A percentile compares a stretch with the other conserved stretches of the same genome.
Evolutionary conservation across 306 rosid genomes (phyloP).

Genomic region (Myrica gale): DNA sequence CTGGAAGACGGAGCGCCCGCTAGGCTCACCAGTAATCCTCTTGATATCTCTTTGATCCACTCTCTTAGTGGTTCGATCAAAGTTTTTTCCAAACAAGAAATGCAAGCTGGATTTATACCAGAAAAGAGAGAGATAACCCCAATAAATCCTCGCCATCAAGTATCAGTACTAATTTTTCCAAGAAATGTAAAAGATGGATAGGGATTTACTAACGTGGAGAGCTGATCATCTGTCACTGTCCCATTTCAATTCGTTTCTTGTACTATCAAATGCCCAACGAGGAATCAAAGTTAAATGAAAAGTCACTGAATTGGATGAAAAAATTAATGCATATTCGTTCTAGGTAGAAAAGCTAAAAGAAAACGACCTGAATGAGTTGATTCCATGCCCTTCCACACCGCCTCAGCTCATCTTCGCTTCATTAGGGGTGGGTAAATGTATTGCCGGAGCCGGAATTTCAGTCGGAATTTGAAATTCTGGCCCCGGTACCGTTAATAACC

Average conservation of each 20-base stretch:
- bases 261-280: neutral
- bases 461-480: too few species aligned
- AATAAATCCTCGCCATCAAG: neutral
- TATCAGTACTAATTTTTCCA: neutral
- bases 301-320: neutral
- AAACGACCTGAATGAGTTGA: constrained; percentile 38
- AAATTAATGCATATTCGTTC: neutral
- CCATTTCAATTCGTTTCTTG: constrained; percentile 8
- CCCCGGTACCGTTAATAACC: too few species aligned
- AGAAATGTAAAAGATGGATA: neutral
- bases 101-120: constrained; percentile 48
- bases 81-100: constrained; percentile 90
- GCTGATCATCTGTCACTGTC: constrained; percentile 49
- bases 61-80: constrained; percentile 80
- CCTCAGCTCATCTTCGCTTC: constrained; percentile 39
- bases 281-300: neutral
- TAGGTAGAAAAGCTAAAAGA: neutral
- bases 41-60: constrained; percentile 86
- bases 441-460: too few species aligned
- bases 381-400: constrained; percentile 46
- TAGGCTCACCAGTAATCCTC: constrained; percentile 63
- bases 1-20: constrained; percentile 83
- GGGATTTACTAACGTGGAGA: constrained; percentile 42
- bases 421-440: too few species aligned
- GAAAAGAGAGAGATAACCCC: constrained; percentile 15